Percentiles rank a stretch among this genome's conserved stretches.
These are phyloP conservation scores for Phalaenopsis hybrid DNA, from an alignment of 116 monocot species.

Conservation along the genomic window DNA sequence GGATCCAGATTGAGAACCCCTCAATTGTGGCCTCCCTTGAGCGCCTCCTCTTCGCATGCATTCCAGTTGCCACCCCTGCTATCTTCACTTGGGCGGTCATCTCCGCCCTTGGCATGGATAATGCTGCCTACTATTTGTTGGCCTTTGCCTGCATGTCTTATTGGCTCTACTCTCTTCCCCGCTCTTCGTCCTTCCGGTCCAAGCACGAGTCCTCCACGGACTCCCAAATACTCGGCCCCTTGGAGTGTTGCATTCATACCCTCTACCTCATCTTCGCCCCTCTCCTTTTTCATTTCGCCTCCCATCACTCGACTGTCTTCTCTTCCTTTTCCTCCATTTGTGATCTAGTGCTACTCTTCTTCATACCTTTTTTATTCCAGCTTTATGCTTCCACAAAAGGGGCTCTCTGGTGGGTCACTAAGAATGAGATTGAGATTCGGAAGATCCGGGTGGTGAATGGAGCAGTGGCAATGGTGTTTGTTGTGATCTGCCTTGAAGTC, in stretches of 20 bases:
- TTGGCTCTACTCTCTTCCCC: slow-evolving; percentile 83
- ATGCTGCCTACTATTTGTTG: slow-evolving; percentile 61
- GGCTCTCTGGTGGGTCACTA: slow-evolving; percentile 93
- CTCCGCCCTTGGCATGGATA: slow-evolving; percentile 61
- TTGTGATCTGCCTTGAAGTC: slow-evolving; percentile 74
- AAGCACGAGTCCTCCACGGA: slow-evolving; percentile 28
- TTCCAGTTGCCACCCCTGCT: slow-evolving; percentile 59
- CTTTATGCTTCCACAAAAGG: slow-evolving; percentile 82
- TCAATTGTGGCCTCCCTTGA: slow-evolving; percentile 60
- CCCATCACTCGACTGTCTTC: slow-evolving; percentile 63
- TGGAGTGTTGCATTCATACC: slow-evolving; percentile 83
- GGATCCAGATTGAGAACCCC: slow-evolving; percentile 83
- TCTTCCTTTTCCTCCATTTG: slow-evolving; percentile 54
- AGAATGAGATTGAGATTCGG: slow-evolving; percentile 46
- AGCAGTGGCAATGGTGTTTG: slow-evolving; percentile 73
- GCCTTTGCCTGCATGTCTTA: slow-evolving; percentile 64
- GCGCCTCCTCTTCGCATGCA: slow-evolving; percentile 75
- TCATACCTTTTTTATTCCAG: slow-evolving; percentile 83
- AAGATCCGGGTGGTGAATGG: slow-evolving; percentile 75
- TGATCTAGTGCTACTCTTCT: slow-evolving; percentile 82
- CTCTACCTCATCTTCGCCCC: slow-evolving; percentile 81
- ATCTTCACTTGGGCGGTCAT: slow-evolving; percentile 81
- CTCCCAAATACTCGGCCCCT: slow-evolving; percentile 48
- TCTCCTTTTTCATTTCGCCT: slow-evolving; percentile 51
- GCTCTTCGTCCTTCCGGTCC: slow-evolving; percentile 47